These are phyloP conservation scores for Cucurbita moschata DNA, from an alignment of 306 rosid species.

Conservation along the genomic window DNA sequence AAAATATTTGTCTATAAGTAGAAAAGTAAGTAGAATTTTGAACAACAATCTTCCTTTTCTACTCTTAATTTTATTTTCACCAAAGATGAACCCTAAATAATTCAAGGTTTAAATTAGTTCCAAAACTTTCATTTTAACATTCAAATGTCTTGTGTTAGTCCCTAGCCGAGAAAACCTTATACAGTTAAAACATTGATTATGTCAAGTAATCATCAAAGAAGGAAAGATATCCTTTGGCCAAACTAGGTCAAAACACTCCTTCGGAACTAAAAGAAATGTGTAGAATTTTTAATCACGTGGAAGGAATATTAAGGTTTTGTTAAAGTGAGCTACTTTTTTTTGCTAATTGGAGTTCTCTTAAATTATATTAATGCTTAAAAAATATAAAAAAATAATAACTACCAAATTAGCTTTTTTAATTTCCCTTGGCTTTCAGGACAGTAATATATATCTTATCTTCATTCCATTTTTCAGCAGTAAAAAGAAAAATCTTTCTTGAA, in stretches of 20 bases:
- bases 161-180: background rate
- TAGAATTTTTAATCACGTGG: background rate
- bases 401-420: background rate
- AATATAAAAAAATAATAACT: background rate
- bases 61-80: background rate
- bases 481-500: slow-evolving; percentile 13
- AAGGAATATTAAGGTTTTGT: background rate
- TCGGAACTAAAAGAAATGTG: background rate
- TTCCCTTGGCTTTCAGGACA: background rate
- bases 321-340: background rate
- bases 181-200: background rate
- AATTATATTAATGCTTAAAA: background rate
- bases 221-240: background rate
- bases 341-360: background rate
- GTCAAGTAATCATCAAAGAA: background rate
- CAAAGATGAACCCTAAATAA: background rate
- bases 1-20: background rate
- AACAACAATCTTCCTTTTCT: slow-evolving; percentile 1
- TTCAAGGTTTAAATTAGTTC: background rate
- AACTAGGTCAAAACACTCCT: background rate
- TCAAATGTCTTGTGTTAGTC: background rate
- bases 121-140: background rate
- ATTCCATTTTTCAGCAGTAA: background rate
- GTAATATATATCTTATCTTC: background rate
- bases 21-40: background rate